Evolutionary conservation across 768 basidiomycete species (phyloP), one percentile per base, ranked within the genome.

Genomic region (Mycena venus): DNA sequence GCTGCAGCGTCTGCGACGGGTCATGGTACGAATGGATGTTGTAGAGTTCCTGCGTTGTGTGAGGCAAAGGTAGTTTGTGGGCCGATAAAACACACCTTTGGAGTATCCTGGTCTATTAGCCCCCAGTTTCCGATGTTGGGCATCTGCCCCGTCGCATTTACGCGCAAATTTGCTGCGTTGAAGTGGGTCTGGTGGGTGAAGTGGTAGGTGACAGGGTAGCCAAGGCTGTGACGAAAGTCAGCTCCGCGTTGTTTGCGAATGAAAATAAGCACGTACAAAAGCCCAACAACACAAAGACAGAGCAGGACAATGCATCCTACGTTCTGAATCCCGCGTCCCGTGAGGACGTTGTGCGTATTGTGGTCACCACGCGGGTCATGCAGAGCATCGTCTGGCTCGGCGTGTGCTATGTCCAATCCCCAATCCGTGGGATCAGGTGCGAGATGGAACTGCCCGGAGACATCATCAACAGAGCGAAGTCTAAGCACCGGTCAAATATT

Each of bases 241-340:
- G 93, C 80, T 65, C 93, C 83, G n/a, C 47, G 27, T 85, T 89
- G 27, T 83, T 6, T 19, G 19, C 67, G 31, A 44, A 15, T 17
- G 5, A 19, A 44, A 44, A 44, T 14, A 44, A 85, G 8, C 10
- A 79, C 85, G 36, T 70, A 86, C 86, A 87, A 88, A 29, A 88
- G 79, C 21, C 77, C 69, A 34, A 86, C 75, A 29, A 86, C 75
- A 38, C 80, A 82, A 38, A 80, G 19, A 47, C 78, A 77, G 10
- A 86, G 77, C 38, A 87, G 63, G 11, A 84, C 72, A 11, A 91
- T 80, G 72, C 88, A 90, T 34, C 90, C 17, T 85, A 85, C 36
- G 81, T 95, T 95, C 49, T 85, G 82, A 83, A 91, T 86, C 1
- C 93, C 93, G 77, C 92, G 85, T 4, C 85, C 79, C 9, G 88